Conservation (phyloP, 306 rosid genomes). For the Hylodesmum podocarpum region DNA sequence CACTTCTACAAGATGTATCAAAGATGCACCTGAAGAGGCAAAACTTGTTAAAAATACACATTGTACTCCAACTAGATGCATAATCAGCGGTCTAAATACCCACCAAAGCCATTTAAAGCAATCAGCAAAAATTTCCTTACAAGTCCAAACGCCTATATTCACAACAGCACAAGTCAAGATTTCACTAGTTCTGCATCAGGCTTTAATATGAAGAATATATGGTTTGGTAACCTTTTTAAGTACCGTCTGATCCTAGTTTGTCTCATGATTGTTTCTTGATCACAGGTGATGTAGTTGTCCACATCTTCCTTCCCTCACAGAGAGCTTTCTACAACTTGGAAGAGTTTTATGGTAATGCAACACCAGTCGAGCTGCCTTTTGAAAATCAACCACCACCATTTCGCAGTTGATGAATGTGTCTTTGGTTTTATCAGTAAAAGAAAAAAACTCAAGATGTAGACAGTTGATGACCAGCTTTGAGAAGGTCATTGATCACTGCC, state of each 20-base stretch:
- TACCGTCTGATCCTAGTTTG: neutral
- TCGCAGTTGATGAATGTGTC: conserved; percentile 45
- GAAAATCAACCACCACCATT: conserved; percentile 81
- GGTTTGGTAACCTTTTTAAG: neutral
- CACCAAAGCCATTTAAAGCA: neutral
- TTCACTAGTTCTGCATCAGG: neutral
- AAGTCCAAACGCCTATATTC: neutral
- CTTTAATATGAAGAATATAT: neutral
- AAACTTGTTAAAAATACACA: neutral
- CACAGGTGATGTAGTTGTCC: conserved; percentile 91
- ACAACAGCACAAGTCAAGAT: neutral
- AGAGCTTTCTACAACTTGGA: conserved; percentile 92
- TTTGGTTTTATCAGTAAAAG: neutral
- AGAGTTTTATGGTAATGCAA: conserved; percentile 89
- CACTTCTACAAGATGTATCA: conserved; percentile 7
- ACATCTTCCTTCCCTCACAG: conserved; percentile 87
- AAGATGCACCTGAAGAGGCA: neutral
- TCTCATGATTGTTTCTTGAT: conserved; percentile 20
- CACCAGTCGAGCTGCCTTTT: conserved; percentile 70
- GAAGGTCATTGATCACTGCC: conserved; percentile 10
- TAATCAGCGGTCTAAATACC: neutral
- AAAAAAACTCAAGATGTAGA: conserved; percentile 1
- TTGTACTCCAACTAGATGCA: conserved; percentile 19
- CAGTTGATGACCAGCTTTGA: conserved; percentile 26
- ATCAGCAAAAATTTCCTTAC: neutral